phyloP scores from a whole-genome alignment of 2,329 filamentous ascomycete genomes.

The Epichloe festucae region DNA sequence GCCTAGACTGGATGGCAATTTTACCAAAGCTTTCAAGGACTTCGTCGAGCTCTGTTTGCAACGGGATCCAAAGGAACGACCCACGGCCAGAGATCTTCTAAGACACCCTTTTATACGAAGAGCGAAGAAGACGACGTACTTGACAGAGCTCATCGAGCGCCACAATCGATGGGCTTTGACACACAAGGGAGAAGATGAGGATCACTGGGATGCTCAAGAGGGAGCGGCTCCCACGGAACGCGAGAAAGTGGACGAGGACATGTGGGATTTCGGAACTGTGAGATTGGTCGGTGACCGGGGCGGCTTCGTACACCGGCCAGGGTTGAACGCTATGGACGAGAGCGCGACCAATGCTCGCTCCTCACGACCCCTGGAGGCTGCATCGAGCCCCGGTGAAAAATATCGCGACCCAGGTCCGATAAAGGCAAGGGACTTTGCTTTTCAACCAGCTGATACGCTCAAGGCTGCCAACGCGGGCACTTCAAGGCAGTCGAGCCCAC shows the following conservation, averaged over 20 bases:
- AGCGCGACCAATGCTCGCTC: constrained; percentile 66
- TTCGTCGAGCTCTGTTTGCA: constrained; percentile 75
- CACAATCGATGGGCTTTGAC: constrained; percentile 77
- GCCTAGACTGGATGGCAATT: constrained; percentile 67
- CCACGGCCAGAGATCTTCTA: constrained; percentile 73
- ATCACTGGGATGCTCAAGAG: constrained; percentile 42
- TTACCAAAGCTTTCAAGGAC: constrained; percentile 72
- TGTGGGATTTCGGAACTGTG: constrained; percentile 98
- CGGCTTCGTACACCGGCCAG: constrained; percentile 39
- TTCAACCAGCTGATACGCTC: constrained; percentile 39
- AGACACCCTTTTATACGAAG: constrained; percentile 82
- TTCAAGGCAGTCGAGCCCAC: constrained; percentile 47
- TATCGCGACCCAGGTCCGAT: constrained; percentile 37
- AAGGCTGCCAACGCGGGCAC: constrained; percentile 36
- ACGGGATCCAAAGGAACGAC: constrained; percentile 79
- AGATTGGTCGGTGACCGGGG: constrained; percentile 61
- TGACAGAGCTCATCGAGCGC: constrained; percentile 90
- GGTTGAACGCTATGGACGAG: constrained; percentile 62
- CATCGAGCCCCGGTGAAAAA: constrained; percentile 39
- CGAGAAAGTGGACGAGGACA: constrained; percentile 56
- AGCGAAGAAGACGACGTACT: constrained; percentile 90
- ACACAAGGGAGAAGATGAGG: constrained; percentile 59
- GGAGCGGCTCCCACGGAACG: constrained; percentile 41
- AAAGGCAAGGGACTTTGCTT: constrained; percentile 34
- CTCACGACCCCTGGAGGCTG: constrained; percentile 35